Evolutionary conservation across 441 rosid genomes (phyloP).

Genomic region (Viola pubescens): DNA sequence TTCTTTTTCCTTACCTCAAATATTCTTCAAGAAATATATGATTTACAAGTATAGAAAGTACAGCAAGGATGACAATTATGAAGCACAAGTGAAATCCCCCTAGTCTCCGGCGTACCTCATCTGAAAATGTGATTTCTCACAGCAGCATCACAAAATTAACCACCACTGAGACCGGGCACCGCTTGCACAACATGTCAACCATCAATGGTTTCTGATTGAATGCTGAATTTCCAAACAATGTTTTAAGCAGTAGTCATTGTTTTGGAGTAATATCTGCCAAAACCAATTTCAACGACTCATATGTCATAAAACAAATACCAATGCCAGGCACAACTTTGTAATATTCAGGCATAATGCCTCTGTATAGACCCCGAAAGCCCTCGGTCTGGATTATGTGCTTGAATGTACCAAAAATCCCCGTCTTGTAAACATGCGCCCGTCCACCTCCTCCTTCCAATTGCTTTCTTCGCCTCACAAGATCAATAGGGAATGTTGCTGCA

Average conservation of each 20-base stretch:
- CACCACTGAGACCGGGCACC: conserved; percentile 14
- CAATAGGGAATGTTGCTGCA: conserved; percentile 87
- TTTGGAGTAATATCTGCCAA: conserved; percentile 42
- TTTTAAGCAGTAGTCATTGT: conserved; percentile 17
- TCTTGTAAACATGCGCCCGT: conserved; percentile 62
- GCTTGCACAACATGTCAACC: conserved; percentile 4
- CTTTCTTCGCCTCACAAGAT: conserved; percentile 84
- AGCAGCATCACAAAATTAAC: conserved; percentile 19
- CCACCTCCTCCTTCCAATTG: conserved; percentile 95
- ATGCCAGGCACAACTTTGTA: conserved; percentile 94
- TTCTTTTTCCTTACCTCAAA: no score
- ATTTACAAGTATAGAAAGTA: background rate
- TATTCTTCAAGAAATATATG: conserved; percentile 4
- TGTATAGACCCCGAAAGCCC: conserved; percentile 68
- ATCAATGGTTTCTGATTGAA: background rate
- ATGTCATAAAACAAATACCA: conserved; percentile 91
- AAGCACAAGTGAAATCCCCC: conserved; percentile 11
- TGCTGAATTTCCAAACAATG: background rate
- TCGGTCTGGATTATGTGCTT: conserved; percentile 61
- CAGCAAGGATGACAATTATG: background rate
- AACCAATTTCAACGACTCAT: conserved; percentile 64
- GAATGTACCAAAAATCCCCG: conserved; percentile 66
- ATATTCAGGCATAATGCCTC: conserved; percentile 91
- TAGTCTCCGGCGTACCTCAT: conserved; percentile 16
- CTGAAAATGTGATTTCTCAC: conserved; percentile 16